Evolutionary conservation across 106 monocot species (phyloP), one percentile per base, ranked within the genome.

Genomic region (Vanilla planifolia): DNA sequence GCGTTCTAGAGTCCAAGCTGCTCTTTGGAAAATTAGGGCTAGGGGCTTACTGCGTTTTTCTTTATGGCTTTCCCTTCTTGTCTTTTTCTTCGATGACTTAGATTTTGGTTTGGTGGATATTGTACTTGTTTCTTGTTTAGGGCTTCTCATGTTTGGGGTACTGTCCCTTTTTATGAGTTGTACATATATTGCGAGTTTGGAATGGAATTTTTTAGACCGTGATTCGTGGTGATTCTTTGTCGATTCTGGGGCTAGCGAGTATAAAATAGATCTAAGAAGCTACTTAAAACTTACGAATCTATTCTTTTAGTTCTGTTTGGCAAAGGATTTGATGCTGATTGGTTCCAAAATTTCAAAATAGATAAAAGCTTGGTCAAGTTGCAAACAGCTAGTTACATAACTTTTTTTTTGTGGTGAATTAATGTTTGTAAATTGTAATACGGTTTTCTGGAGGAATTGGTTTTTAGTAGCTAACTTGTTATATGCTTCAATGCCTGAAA

Each of bases 131-230:
- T 4, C 21, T 59, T 20, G 24, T 20, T 6, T 37, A 37, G 59
- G 59, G 56, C n/a, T 56, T 14, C 7, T 56, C 33, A 32, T 8
- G 33, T 29, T 56, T 56, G n/a, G n/a, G n/a, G n/a, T n/a, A n/a
- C n/a, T n/a, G n/a, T n/a, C n/a, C n/a, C n/a, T n/a, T n/a, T n/a
- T n/a, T n/a, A n/a, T 17, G 56, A 7, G 11, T 21, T 21, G 25
- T 6, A 3, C 15, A 52, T 9, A 8, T 24, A 9, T 52, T 6
- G 7, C 9, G 10, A 32, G 2, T 34, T 59, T 36, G n/a, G n/a
- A n/a, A n/a, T n/a, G n/a, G n/a, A 4, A 17, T 55, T 55, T 55
- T 27, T 10, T 27, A 4, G 56, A 26, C 7, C 30, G 15, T 30
- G 29, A 33, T 9, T 10, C 20, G 14, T 6, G 6, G 59, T 59